phyloP scores from a whole-genome alignment of 1,139 yeast species.

The Candida sp. region DNA sequence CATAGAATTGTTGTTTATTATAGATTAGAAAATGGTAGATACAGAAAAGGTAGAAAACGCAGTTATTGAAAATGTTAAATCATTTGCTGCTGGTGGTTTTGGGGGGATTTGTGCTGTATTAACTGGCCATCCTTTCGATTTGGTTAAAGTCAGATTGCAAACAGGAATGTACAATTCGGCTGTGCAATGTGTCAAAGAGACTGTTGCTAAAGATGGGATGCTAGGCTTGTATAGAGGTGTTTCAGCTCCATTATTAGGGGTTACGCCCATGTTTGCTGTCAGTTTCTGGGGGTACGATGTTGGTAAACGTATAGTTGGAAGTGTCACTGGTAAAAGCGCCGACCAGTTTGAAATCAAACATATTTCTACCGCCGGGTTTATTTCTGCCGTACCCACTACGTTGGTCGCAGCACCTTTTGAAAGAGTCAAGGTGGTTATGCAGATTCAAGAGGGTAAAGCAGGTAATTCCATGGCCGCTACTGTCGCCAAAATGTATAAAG shows the following conservation, averaged over 20 bases:
- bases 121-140: slow-evolving; percentile 96
- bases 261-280: slow-evolving; percentile 97
- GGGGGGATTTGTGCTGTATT: slow-evolving; percentile 49
- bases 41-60: slow-evolving; percentile 47
- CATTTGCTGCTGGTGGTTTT: slow-evolving; percentile 86
- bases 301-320: slow-evolving; percentile 72
- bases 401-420: slow-evolving; percentile 96
- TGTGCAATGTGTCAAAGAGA: slow-evolving; percentile 62
- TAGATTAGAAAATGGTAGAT: neutral
- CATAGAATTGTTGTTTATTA: no score
- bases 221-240: slow-evolving; percentile 85
- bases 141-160: slow-evolving; percentile 89
- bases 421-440: slow-evolving; percentile 92
- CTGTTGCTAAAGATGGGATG: slow-evolving; percentile 70
- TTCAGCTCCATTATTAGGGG: slow-evolving; percentile 87
- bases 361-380: slow-evolving; percentile 91
- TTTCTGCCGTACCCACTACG: slow-evolving; percentile 93
- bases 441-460: slow-evolving; percentile 58
- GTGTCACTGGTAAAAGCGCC: slow-evolving; percentile 36
- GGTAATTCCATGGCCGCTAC: slow-evolving; percentile 56
- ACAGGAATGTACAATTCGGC: slow-evolving; percentile 65
- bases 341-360: slow-evolving; percentile 59
- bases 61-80: slow-evolving; percentile 56
- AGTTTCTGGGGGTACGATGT: slow-evolving; percentile 98
- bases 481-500: slow-evolving; percentile 64